These are phyloP conservation scores for Fusarium acutatum DNA, from an alignment of 2,329 filamentous ascomycete species.

Conservation along the genomic window DNA sequence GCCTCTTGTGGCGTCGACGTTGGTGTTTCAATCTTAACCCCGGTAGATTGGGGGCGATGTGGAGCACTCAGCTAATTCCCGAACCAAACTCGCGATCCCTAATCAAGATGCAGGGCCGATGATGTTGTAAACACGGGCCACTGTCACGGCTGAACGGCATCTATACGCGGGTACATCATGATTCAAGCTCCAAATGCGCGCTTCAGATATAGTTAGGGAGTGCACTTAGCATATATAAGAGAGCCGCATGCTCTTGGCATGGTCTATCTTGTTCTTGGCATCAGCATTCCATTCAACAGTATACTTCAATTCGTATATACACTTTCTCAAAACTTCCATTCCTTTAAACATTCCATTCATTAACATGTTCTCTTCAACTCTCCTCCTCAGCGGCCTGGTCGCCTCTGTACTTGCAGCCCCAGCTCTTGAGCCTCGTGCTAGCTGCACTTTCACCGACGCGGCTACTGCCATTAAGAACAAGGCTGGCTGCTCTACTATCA, in stretches of 20 bases:
- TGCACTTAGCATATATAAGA: background rate
- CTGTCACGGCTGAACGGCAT: conserved; percentile 19
- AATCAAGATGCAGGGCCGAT: background rate
- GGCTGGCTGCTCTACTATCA: conserved; percentile 61
- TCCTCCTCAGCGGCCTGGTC: conserved; percentile 43
- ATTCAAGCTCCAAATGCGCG: background rate
- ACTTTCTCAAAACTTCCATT: background rate
- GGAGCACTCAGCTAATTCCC: background rate
- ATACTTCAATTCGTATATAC: background rate
- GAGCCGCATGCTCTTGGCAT: background rate
- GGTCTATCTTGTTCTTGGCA: background rate
- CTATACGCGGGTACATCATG: background rate
- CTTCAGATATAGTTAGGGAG: background rate
- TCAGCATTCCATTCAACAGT: background rate
- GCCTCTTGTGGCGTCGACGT: background rate
- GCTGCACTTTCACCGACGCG: conserved; percentile 65
- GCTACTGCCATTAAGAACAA: conserved; percentile 58
- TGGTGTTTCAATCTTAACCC: conserved; percentile 14
- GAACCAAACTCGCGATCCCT: conserved; percentile 8
- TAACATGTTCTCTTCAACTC: conserved; percentile 29
- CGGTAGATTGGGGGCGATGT: conserved; percentile 1
- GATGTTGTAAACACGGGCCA: background rate
- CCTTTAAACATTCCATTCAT: background rate
- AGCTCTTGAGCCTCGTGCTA: conserved; percentile 32
- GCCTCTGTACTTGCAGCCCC: conserved; percentile 37